phyloP scores from a whole-genome alignment of 192 early-diverging fungal species.

The Gryganskiella cystojenkinii region DNA sequence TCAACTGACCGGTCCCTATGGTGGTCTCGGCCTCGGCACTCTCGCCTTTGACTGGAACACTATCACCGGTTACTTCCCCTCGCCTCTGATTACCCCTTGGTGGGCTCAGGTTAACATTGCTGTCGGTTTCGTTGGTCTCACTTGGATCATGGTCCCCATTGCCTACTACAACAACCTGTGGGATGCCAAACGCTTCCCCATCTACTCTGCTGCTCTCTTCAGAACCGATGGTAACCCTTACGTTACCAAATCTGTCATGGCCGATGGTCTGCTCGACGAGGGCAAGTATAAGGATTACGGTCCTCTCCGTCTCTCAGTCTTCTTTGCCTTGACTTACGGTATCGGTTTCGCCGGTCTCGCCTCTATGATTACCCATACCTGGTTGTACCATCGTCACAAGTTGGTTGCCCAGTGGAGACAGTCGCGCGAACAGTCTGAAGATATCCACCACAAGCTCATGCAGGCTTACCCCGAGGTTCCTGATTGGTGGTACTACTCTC shows the following conservation, averaged over 20 bases:
- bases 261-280: slow-evolving; percentile 31
- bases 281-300: slow-evolving; percentile 52
- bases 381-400: slow-evolving; percentile 67
- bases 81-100: slow-evolving; percentile 39
- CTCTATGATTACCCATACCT: slow-evolving; percentile 63
- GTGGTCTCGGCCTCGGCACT: slow-evolving; percentile 72
- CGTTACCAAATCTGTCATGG: slow-evolving; percentile 32
- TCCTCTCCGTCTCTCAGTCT: slow-evolving; percentile 55
- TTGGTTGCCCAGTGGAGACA: slow-evolving; percentile 53
- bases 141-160: slow-evolving; percentile 74
- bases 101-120: slow-evolving; percentile 71
- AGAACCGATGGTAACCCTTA: slow-evolving; percentile 29
- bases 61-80: slow-evolving; percentile 35
- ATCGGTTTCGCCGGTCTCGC: slow-evolving; percentile 64
- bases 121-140: slow-evolving; percentile 63
- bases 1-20: slow-evolving; percentile 57
- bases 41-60: slow-evolving; percentile 76
- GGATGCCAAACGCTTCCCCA: slow-evolving; percentile 51
- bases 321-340: slow-evolving; percentile 60
- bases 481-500: slow-evolving; percentile 55
- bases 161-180: slow-evolving; percentile 69
- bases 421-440: slow-evolving; percentile 39
- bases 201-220: slow-evolving; percentile 42
- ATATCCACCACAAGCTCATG: slow-evolving; percentile 76
- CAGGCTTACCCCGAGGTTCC: slow-evolving; percentile 63